phyloP scores from a whole-genome alignment of 2,329 filamentous ascomycete genomes.

The Trichoderma asperellum region DNA sequence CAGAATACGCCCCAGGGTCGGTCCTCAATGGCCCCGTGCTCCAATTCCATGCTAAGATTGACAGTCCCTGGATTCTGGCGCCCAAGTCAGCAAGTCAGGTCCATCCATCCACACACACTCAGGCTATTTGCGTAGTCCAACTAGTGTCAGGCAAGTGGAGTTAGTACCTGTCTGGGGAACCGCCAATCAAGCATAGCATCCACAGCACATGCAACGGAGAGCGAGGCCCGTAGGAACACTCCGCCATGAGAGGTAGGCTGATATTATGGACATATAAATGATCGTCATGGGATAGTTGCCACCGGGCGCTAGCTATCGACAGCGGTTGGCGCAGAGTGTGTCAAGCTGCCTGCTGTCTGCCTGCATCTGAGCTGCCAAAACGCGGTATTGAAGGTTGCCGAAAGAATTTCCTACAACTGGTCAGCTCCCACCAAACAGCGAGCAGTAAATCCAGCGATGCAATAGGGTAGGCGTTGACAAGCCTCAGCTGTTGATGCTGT shows the following conservation, averaged over 20 bases:
- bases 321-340: not conserved
- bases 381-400: not conserved
- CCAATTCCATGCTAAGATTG: not conserved
- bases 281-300: not conserved
- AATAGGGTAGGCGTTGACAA: not conserved
- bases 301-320: not conserved
- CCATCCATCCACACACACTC: not conserved
- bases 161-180: constrained; percentile 14
- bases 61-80: constrained; percentile 13
- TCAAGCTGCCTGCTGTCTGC: not conserved
- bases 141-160: not conserved
- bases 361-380: not conserved
- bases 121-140: not conserved
- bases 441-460: not conserved
- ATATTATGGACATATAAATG: not conserved
- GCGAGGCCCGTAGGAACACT: not conserved
- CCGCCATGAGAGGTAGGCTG: not conserved
- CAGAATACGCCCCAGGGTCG: constrained; percentile 19
- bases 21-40: constrained; percentile 5
- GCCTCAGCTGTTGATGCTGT: not conserved
- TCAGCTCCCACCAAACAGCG: not conserved
- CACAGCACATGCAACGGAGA: constrained; percentile 29
- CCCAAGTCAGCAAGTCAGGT: not conserved
- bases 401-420: not conserved
- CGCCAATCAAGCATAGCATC: constrained; percentile 31